Percentiles rank a stretch among this genome's conserved stretches.
These are phyloP conservation scores for Aspergillus luchuensis DNA, from an alignment of 2,329 filamentous ascomycete species.

Conservation along the genomic window DNA sequence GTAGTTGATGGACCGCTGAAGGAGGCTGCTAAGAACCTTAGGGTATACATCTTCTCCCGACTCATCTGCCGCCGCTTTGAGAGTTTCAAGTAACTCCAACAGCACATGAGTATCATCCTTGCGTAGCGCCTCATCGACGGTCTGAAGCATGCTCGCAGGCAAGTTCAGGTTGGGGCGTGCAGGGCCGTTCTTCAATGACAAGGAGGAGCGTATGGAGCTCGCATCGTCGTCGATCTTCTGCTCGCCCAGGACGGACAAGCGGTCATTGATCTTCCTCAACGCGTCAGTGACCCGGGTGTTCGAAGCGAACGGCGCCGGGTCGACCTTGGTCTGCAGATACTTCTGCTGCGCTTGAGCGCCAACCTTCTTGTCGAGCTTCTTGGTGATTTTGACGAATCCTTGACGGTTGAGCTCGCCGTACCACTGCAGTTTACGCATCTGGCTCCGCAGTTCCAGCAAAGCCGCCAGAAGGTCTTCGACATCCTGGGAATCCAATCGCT, in stretches of 20 bases:
- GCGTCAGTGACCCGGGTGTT: conserved; percentile 62
- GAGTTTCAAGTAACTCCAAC: conserved; percentile 58
- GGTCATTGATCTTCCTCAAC: conserved; percentile 78
- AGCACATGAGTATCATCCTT: conserved; percentile 45
- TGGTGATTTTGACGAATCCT: conserved; percentile 97
- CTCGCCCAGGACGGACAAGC: conserved; percentile 81
- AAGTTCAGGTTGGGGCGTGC: conserved; percentile 75
- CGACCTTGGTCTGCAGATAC: conserved; percentile 89
- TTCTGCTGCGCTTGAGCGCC: conserved; percentile 74
- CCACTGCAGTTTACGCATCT: conserved; percentile 91
- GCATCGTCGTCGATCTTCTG: conserved; percentile 75
- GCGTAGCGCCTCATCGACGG: conserved; percentile 44
- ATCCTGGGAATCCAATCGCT: conserved; percentile 82
- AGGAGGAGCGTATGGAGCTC: conserved; percentile 66
- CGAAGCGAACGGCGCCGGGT: conserved; percentile 83
- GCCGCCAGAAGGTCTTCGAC: conserved; percentile 88
- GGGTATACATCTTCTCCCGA: conserved; percentile 69
- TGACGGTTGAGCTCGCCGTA: conserved; percentile 95
- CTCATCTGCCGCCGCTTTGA: conserved; percentile 57
- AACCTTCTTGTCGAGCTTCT: conserved; percentile 97
- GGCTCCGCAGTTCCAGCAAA: conserved; percentile 81
- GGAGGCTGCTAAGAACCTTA: conserved; percentile 51
- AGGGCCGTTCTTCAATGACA: conserved; percentile 74
- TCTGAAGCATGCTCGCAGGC: conserved; percentile 56
- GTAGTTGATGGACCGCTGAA: conserved; percentile 63